Percentiles rank a stretch among this genome's conserved stretches.
Evolutionary conservation across 108 stramenopile species (phyloP).

Genomic region (Conticribra guillardii): DNA sequence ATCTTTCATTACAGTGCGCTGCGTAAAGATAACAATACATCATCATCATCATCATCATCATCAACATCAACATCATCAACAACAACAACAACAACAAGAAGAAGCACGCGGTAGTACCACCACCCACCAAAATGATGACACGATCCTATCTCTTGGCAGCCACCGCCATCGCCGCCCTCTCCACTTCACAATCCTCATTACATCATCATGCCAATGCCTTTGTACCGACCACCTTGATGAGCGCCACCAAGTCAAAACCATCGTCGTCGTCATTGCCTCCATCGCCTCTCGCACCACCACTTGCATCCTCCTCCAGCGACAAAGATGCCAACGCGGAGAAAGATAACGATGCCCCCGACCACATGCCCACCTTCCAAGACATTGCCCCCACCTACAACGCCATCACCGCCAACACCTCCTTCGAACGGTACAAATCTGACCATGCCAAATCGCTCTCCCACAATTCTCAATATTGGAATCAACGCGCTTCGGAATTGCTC

Average conservation of each 20-base stretch:
- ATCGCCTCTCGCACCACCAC: not conserved
- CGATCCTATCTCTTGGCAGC: not conserved
- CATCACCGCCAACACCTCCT: conserved; percentile 27
- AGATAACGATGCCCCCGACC: conserved; percentile 29
- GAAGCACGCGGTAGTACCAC: too few relatives aligned
- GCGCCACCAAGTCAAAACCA: too few relatives aligned
- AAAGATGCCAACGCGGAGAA: not conserved
- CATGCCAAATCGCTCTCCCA: conserved; percentile 34
- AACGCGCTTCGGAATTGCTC: conserved; percentile 36
- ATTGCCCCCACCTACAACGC: conserved; percentile 32
- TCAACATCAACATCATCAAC: not conserved
- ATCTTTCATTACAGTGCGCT: too few relatives aligned
- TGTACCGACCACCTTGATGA: too few relatives aligned
- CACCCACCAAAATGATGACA: not conserved
- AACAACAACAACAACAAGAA: not conserved
- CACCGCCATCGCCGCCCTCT: not conserved
- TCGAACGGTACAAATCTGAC: conserved; percentile 41
- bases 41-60: not conserved
- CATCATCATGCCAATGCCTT: too few relatives aligned
- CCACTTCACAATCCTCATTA: too few relatives aligned
- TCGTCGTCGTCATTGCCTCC: not conserved
- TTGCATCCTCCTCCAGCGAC: not conserved
- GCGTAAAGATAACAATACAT: too few relatives aligned
- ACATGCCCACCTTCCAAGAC: conserved; percentile 48
- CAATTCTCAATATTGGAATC: conserved; percentile 44